Evolutionary conservation across 805 yeast species (phyloP), one percentile per base, ranked within the genome.

Genomic region (Saccharomyces eubayanus): DNA sequence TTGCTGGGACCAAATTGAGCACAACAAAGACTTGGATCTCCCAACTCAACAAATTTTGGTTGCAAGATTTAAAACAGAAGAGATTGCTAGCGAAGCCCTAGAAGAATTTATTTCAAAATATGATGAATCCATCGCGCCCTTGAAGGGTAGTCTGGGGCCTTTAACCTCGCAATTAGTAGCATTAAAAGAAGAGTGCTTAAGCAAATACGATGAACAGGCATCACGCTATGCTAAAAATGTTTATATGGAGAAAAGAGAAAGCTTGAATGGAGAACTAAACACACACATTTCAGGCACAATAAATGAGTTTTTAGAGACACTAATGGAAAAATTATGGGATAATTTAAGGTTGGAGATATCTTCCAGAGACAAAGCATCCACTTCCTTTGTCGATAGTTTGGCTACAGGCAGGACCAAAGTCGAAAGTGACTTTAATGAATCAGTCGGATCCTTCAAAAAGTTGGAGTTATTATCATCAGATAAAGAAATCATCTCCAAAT

Each of bases 41-140:
- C 99, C 99, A 28, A 91, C 98, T 1, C 99, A 94, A 66, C 99
- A 94, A 69, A 87, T 89, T 31, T 75, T 94, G 55, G 98, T 94
- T 27, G 96, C 99, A 6, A 81, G 94, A 62, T 92, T 89, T 72
- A 83, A 96, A 64, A 92, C 98, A 68, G 96, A 90, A 64, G 98
- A 94, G 69, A 87, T 94, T 49, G 78, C 85, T 24, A 72, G 75
- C 46, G 76, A 75, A 49, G 77, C 83, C 2, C 79, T 76, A 62
- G 72, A 73, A 16, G 69, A 70, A 16, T 81, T 81, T 60, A 72
- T 72, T 31, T 55, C 56, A 0, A 69, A 67, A 6, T 75, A 77
- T 40, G 55, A 67, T 21, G 28, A 64, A 30, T 65, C 64, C 4
- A 58, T 69, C 12, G 63, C 65, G 28, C 67, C 64, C 3, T 60